phyloP scores from a whole-genome alignment of 2,329 filamentous ascomycete genomes.

The Venturia effusa region DNA sequence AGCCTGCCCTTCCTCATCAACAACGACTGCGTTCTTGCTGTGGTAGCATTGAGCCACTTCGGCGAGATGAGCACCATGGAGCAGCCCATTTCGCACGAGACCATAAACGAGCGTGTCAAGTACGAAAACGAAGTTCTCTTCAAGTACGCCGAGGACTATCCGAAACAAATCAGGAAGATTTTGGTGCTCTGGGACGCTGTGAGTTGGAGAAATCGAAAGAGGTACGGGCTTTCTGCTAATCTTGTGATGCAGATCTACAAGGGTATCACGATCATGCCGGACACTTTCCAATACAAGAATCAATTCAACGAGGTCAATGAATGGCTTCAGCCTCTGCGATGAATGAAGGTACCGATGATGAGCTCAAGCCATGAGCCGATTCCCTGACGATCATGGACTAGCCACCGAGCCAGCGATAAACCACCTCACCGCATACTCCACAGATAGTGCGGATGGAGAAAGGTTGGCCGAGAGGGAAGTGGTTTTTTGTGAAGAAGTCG shows the following conservation, averaged over 20 bases:
- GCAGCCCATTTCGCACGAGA: constrained; percentile 22
- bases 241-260: constrained; percentile 38
- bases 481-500: neutral
- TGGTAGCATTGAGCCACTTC: constrained; percentile 70
- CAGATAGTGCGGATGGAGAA: neutral
- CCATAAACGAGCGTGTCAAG: neutral
- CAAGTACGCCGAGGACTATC: constrained; percentile 47
- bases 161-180: constrained; percentile 46
- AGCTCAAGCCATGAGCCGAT: neutral
- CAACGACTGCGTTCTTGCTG: constrained; percentile 64
- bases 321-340: constrained; percentile 35
- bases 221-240: constrained; percentile 8
- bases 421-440: too few species aligned
- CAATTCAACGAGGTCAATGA: constrained; percentile 49
- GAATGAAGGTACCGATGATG: neutral
- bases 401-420: neutral
- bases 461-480: neutral
- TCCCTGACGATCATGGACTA: neutral
- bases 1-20: constrained; percentile 55
- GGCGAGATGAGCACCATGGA: constrained; percentile 39
- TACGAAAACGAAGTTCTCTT: constrained; percentile 44
- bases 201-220: constrained; percentile 23
- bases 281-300: constrained; percentile 38
- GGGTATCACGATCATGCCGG: constrained; percentile 44
- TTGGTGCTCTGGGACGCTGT: constrained; percentile 57